These are phyloP conservation scores for Tolypocladium tropicale DNA, from an alignment of 2,329 filamentous ascomycete species.

Conservation along the genomic window DNA sequence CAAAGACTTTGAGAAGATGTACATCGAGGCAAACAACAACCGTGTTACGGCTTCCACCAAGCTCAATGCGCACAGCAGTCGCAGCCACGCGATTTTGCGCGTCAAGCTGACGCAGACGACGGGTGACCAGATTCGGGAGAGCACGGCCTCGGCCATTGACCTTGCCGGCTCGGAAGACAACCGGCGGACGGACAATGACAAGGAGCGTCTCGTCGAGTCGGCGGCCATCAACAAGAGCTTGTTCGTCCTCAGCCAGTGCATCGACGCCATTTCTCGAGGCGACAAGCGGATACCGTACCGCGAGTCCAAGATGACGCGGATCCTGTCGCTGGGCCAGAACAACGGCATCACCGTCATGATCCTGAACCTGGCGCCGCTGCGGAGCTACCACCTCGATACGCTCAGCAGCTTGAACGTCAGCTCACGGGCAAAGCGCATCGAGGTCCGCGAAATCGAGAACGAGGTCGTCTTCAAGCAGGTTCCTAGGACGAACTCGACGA, in stretches of 20 bases:
- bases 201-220: slow-evolving; percentile 86
- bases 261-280: slow-evolving; percentile 77
- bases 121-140: slow-evolving; percentile 57
- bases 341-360: slow-evolving; percentile 96
- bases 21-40: slow-evolving; percentile 87
- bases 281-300: slow-evolving; percentile 79
- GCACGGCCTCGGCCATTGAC: slow-evolving; percentile 88
- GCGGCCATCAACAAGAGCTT: slow-evolving; percentile 96
- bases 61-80: slow-evolving; percentile 82
- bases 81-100: slow-evolving; percentile 82
- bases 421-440: slow-evolving; percentile 91
- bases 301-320: slow-evolving; percentile 95
- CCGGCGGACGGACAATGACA: slow-evolving; percentile 83
- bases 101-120: slow-evolving; percentile 78
- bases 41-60: slow-evolving; percentile 84
- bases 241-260: slow-evolving; percentile 89
- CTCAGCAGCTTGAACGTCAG: slow-evolving; percentile 91
- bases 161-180: slow-evolving; percentile 95
- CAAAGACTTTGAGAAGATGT: slow-evolving; percentile 82
- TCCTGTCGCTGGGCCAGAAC: slow-evolving; percentile 85
- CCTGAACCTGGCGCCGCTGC: slow-evolving; percentile 81
- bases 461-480: slow-evolving; percentile 79
- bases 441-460: slow-evolving; percentile 91
- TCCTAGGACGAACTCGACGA: slow-evolving; percentile 40
- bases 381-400: slow-evolving; percentile 88